Percentiles rank a stretch among this genome's conserved stretches.
phyloP scores from a whole-genome alignment of 371 early-diverging fungal genomes.

The Chytridium lagenaria region DNA sequence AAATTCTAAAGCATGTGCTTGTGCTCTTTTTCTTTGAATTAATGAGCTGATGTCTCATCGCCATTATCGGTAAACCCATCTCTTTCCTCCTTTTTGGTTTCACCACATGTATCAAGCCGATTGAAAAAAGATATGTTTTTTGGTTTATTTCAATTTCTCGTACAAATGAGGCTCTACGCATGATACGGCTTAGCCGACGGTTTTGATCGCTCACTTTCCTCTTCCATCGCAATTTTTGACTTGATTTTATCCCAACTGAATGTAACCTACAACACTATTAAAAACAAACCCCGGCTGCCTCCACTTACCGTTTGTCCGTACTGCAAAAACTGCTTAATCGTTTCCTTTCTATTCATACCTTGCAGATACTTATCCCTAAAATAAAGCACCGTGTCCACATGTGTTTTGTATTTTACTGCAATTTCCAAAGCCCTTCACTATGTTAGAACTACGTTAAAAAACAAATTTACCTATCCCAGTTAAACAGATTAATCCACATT shows the following conservation, averaged over 20 bases:
- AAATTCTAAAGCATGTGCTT: too few species aligned
- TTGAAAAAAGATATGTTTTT: background rate
- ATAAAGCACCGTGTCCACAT: conserved; percentile 59
- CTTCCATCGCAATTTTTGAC: conserved; percentile 53
- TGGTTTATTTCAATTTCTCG: too few species aligned
- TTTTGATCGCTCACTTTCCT: conserved; percentile 38
- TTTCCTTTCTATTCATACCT: conserved; percentile 45
- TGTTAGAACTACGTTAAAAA: background rate
- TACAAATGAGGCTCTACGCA: too few species aligned
- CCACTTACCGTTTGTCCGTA: conserved; percentile 50
- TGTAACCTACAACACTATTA: conserved; percentile 32
- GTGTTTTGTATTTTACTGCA: conserved; percentile 58
- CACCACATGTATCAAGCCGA: too few species aligned
- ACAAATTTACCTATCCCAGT: conserved; percentile 62
- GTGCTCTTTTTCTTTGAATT: too few species aligned
- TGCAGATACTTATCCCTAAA: conserved; percentile 56
- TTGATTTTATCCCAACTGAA: conserved; percentile 53
- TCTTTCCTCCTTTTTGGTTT: too few species aligned
- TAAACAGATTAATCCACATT: conserved; percentile 56
- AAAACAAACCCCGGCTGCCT: too few species aligned
- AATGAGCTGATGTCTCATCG: background rate
- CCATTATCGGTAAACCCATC: background rate
- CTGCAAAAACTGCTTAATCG: conserved; percentile 52
- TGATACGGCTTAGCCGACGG: conserved; percentile 11
- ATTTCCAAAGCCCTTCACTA: conserved; percentile 57